Evolutionary conservation across 2,329 filamentous ascomycete genomes (phyloP).

Genomic region (Botrytis galanthina): DNA sequence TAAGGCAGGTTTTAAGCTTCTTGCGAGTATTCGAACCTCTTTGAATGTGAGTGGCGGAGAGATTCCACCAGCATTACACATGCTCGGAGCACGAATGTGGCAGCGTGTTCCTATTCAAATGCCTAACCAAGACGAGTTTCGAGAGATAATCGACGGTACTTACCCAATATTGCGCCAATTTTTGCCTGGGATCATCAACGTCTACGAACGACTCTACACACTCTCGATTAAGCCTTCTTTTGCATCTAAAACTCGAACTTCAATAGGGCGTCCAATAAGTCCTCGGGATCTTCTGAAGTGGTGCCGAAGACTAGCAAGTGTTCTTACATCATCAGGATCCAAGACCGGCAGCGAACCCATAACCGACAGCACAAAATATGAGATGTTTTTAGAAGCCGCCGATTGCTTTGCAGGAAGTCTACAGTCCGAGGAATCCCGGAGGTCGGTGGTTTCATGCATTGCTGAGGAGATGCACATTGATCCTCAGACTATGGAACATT

Average conservation of each 20-base stretch:
- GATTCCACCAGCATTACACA: slow-evolving; percentile 61
- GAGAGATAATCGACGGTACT: slow-evolving; percentile 67
- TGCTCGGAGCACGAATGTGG: slow-evolving; percentile 88
- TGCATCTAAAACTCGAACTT: slow-evolving; percentile 48
- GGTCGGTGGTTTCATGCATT: slow-evolving; percentile 63
- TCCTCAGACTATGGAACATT: slow-evolving; percentile 75
- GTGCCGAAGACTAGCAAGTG: slow-evolving; percentile 71
- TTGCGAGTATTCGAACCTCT: slow-evolving; percentile 84
- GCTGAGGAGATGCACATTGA: slow-evolving; percentile 87
- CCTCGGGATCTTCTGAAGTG: slow-evolving; percentile 87
- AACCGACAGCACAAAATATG: slow-evolving; percentile 68
- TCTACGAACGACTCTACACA: slow-evolving; percentile 54
- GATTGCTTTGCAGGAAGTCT: slow-evolving; percentile 89
- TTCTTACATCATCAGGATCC: slow-evolving; percentile 60
- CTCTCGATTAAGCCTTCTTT: slow-evolving; percentile 46
- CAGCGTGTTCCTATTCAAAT: slow-evolving; percentile 67
- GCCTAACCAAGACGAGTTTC: slow-evolving; percentile 67
- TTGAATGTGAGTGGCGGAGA: slow-evolving; percentile 65
- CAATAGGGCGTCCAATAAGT: slow-evolving; percentile 54
- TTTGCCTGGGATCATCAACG: slow-evolving; percentile 56
- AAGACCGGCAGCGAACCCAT: slow-evolving; percentile 68
- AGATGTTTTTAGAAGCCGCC: slow-evolving; percentile 89
- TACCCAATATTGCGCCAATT: slow-evolving; percentile 69
- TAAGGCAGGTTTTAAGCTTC: slow-evolving; percentile 79
- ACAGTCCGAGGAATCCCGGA: slow-evolving; percentile 61